Evolutionary conservation across 2,329 filamentous ascomycete genomes (phyloP).

Genomic region (Epichloe baconii): DNA sequence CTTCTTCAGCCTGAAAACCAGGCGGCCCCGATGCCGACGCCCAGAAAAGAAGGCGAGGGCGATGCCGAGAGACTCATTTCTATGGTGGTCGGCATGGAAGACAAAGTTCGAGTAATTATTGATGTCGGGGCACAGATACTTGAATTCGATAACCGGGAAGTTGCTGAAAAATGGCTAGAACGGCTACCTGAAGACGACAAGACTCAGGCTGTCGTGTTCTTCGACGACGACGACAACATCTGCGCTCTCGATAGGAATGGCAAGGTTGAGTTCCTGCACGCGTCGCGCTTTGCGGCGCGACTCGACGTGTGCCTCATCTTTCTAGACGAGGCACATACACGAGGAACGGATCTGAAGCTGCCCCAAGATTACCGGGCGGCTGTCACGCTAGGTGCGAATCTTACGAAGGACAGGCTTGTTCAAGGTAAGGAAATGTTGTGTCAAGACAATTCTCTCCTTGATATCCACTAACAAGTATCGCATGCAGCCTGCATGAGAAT

Average conservation of each 20-base stretch:
- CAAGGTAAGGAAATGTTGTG: slow-evolving; percentile 39
- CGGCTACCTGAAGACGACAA: background rate
- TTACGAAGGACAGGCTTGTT: slow-evolving; percentile 56
- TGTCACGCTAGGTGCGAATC: slow-evolving; percentile 49
- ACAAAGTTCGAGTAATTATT: slow-evolving; percentile 43
- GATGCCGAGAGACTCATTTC: slow-evolving; percentile 30
- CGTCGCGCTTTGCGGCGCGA: slow-evolving; percentile 43
- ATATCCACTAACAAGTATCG: background rate
- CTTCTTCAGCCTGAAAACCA: slow-evolving; percentile 42
- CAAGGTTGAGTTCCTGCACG: slow-evolving; percentile 33
- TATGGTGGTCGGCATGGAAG: slow-evolving; percentile 22
- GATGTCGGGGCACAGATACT: slow-evolving; percentile 61
- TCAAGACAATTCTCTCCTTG: too few relatives aligned
- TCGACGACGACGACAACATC: slow-evolving; percentile 41
- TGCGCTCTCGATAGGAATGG: slow-evolving; percentile 37
- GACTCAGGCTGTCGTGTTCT: slow-evolving; percentile 36
- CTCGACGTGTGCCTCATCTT: slow-evolving; percentile 51
- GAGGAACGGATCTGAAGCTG: slow-evolving; percentile 55
- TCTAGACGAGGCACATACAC: slow-evolving; percentile 56
- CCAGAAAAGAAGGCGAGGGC: background rate
- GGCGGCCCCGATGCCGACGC: slow-evolving; percentile 3
- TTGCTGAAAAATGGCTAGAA: slow-evolving; percentile 41
- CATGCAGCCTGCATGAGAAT: slow-evolving; percentile 54
- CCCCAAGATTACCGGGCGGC: slow-evolving; percentile 46
- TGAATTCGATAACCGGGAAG: slow-evolving; percentile 42